Evolutionary conservation across 192 early-diverging fungal genomes (phyloP).

Genomic region (Pilaira anomala): DNA sequence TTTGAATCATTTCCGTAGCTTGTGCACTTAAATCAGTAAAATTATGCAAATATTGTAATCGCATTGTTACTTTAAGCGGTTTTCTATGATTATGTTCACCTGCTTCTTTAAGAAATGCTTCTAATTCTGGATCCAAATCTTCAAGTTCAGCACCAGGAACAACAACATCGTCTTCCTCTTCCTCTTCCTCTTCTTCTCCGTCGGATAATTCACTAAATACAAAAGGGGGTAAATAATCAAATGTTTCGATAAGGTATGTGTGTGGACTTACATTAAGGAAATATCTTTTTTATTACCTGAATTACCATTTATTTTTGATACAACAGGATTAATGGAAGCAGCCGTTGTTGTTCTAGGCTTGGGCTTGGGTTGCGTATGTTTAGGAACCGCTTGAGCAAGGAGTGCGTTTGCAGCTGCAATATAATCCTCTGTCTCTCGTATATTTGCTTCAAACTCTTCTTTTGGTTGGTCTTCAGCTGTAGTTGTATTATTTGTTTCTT

Average conservation of each 20-base stretch:
- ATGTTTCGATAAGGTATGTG: not conserved
- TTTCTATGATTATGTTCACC: not conserved
- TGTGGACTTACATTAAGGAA: not conserved
- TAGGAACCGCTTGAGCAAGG: not conserved
- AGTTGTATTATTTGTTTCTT: not conserved
- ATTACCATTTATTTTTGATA: no score
- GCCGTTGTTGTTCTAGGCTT: no score
- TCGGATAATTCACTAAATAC: not conserved
- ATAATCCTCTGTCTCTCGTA: not conserved
- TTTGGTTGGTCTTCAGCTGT: not conserved
- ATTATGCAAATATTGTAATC: conserved; percentile 20
- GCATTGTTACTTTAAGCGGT: conserved; percentile 13
- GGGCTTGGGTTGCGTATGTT: no score
- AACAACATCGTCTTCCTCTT: no score
- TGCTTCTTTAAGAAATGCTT: not conserved
- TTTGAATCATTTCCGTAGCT: not conserved
- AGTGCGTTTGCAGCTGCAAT: not conserved
- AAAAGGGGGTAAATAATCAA: not conserved
- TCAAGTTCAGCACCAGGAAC: not conserved
- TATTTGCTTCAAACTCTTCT: not conserved
- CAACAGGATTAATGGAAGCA: no score
- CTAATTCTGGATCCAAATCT: conserved; percentile 23
- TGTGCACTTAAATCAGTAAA: no score
- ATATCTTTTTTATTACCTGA: not conserved
- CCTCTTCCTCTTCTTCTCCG: not conserved